Evolutionary conservation across 768 basidiomycete genomes (phyloP), one percentile per base, ranked within the genome.

Genomic region (Pleurotus giganteus): DNA sequence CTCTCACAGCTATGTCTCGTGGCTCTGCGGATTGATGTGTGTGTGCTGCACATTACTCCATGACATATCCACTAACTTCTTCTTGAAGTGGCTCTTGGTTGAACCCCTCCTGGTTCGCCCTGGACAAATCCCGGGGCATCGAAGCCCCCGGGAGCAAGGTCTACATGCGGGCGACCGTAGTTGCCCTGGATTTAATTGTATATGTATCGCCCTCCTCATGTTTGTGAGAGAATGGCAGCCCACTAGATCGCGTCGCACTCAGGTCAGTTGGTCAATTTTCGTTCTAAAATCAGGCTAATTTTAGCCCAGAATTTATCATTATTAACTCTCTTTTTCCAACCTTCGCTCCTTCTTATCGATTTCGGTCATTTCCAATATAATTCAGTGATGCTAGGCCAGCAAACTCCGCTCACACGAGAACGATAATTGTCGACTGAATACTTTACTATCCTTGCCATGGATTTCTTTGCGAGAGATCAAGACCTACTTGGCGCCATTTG

Each of bases 331-430:
- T 71, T 96, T 13, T 76, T 94, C 12, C 91, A 94, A 63, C 96
- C 96, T 2, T 84, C 89, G 0, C 71, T 97, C 28, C 71, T 94
- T 7, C 72, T 97, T 17, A 80, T 96, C 51, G 96, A 97, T 70
- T 89, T 87, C 65, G 94, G 96, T 0, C 94, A 98, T 66, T 96
- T 96, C 63, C 94, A 98, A 70, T 97, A 94, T 67, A 98, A 97
- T 65, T 89, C 89, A 2, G 82, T 95, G 59, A 94, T 96, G 91
- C 84, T 98, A 45, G 95, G 89, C n/a, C n/a, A n/a, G n/a, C n/a
- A n/a, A n/a, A n/a, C n/a, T n/a, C n/a, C n/a, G n/a, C 6, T 15
- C 13, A 44, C 1, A 41, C 53, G 23, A n/a, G n/a, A n/a, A 45
- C n/a, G n/a, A n/a, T 61, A 50, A 27, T 58, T 27, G n/a, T 37